phyloP scores from a whole-genome alignment of 1,284 basidiomycete species.

The Tylopilus sp. region DNA sequence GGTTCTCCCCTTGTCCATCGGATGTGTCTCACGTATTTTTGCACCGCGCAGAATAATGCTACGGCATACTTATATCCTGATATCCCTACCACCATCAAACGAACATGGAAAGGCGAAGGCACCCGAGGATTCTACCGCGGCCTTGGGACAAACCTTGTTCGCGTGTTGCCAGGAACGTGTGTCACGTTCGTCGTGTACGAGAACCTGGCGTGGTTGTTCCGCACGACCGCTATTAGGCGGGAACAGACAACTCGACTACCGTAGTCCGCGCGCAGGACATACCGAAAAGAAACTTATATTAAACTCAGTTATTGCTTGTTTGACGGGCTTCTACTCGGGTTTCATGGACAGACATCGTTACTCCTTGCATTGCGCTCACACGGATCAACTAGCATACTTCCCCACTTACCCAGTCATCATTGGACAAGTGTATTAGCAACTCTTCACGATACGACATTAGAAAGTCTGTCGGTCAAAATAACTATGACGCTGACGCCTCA shows the following conservation, averaged over 20 bases:
- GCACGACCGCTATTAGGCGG: conserved; percentile 51
- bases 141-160: conserved; percentile 91
- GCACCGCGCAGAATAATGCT: conserved; percentile 53
- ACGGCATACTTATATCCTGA: conserved; percentile 68
- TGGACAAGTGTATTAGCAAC: conserved; percentile 12
- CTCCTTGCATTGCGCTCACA: conserved; percentile 7
- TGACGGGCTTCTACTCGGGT: background rate
- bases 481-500: conserved; percentile 33
- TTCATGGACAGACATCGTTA: conserved; percentile 8
- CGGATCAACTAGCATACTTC: background rate
- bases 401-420: conserved; percentile 6
- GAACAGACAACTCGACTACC: conserved; percentile 10
- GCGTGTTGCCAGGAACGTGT: conserved; percentile 95
- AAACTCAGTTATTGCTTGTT: conserved; percentile 4
- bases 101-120: conserved; percentile 83
- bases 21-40: conserved; percentile 1
- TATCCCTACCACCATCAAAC: conserved; percentile 75
- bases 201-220: conserved; percentile 83
- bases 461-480: conserved; percentile 31
- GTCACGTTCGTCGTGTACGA: conserved; percentile 99
- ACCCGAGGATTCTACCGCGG: conserved; percentile 91
- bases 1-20: too few species aligned
- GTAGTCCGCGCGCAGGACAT: background rate
- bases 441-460: background rate
- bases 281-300: conserved; percentile 2